These are phyloP conservation scores for Penicillium flavigenum DNA, from an alignment of 495 filamentous ascomycete genomes.

Conservation along the genomic window DNA sequence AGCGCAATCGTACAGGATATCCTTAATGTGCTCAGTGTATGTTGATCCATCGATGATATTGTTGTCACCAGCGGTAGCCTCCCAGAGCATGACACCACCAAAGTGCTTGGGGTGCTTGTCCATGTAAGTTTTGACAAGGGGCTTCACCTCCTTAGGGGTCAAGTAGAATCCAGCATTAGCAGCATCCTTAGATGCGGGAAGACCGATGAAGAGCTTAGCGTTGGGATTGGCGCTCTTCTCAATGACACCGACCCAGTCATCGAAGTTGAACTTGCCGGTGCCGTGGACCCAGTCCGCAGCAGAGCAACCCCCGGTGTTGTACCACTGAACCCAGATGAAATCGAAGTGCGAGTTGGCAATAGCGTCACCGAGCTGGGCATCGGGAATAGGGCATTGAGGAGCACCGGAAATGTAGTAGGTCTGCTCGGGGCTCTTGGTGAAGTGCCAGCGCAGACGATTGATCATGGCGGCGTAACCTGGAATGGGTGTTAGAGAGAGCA, in stretches of 20 bases:
- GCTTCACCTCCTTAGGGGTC: slow-evolving; percentile 44
- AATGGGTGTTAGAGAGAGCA: slow-evolving; percentile 16
- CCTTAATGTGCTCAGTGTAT: slow-evolving; percentile 46
- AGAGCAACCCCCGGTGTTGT: slow-evolving; percentile 59
- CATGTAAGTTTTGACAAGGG: slow-evolving; percentile 52
- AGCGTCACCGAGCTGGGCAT: slow-evolving; percentile 53
- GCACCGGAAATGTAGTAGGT: slow-evolving; percentile 63
- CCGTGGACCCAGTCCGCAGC: slow-evolving; percentile 47
- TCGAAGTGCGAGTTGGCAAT: slow-evolving; percentile 54
- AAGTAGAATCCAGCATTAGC: slow-evolving; percentile 45
- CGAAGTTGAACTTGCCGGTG: slow-evolving; percentile 59
- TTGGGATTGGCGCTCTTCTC: slow-evolving; percentile 53
- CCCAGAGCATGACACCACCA: slow-evolving; percentile 73
- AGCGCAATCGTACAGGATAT: slow-evolving; percentile 38
- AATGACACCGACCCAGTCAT: slow-evolving; percentile 63
- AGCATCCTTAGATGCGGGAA: slow-evolving; percentile 49
- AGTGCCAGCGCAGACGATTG: slow-evolving; percentile 51
- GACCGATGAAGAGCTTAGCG: slow-evolving; percentile 64
- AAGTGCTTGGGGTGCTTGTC: slow-evolving; percentile 52
- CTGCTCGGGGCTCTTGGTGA: slow-evolving; percentile 42
- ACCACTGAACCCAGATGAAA: slow-evolving; percentile 71
- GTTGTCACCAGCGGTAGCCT: slow-evolving; percentile 55
- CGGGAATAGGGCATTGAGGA: slow-evolving; percentile 63
- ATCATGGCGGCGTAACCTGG: slow-evolving; percentile 49
- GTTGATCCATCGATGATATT: slow-evolving; percentile 46